Conservation (phyloP, 1,139 yeast genomes). For the Sugiyamaella castrensis region DNA sequence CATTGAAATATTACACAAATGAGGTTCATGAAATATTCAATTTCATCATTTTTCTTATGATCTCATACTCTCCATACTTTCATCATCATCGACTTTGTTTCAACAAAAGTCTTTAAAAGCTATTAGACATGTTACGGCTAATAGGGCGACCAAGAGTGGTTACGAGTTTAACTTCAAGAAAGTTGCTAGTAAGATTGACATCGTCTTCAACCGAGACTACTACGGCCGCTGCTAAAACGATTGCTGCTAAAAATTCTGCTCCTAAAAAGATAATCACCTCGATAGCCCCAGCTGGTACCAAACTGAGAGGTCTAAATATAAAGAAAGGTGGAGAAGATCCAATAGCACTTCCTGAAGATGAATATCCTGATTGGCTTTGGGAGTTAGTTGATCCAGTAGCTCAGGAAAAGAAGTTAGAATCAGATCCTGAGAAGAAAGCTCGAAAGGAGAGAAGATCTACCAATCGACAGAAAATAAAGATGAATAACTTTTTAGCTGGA, state of each 20-base stretch:
- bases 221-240: constrained; percentile 2
- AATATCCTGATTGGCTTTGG: constrained; percentile 97
- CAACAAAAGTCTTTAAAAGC: not conserved
- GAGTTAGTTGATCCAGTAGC: constrained; percentile 64
- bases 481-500: constrained; percentile 58
- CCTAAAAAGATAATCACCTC: constrained; percentile 33
- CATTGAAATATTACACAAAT: not conserved
- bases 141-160: not conserved
- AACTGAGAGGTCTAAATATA: constrained; percentile 66
- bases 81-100: constrained; percentile 2
- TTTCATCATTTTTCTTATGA: not conserved
- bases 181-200: not conserved
- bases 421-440: constrained; percentile 65
- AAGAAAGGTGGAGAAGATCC: constrained; percentile 81
- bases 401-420: constrained; percentile 51
- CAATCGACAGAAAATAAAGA: constrained; percentile 70
- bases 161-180: not conserved
- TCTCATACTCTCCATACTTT: not conserved
- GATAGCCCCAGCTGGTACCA: constrained; percentile 72
- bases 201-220: constrained; percentile 1
- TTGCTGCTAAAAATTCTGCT: not conserved
- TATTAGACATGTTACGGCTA: constrained; percentile 4
- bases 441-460: constrained; percentile 63
- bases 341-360: constrained; percentile 81
- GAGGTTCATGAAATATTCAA: constrained; percentile 6